Conservation (phyloP, 495 filamentous ascomycete species). For the Filosporella fistucella region DNA sequence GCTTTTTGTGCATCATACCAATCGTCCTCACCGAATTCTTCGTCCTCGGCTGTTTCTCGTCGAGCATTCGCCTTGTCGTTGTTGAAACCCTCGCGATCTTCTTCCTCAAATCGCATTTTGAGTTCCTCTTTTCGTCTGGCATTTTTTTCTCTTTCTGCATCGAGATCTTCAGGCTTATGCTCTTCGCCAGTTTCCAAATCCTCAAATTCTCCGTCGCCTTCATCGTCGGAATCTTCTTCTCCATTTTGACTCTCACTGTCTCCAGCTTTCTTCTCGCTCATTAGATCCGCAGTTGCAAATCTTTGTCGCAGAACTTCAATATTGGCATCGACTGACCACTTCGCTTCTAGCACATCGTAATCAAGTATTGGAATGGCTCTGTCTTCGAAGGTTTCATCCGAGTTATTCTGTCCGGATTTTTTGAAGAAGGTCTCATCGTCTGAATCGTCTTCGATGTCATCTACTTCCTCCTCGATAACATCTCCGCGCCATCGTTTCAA, state of each 20-base stretch:
- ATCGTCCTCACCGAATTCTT: slow-evolving; percentile 91
- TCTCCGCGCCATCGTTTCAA: slow-evolving; percentile 76
- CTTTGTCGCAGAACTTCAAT: slow-evolving; percentile 67
- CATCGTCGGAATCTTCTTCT: slow-evolving; percentile 41
- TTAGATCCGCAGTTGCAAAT: slow-evolving; percentile 67
- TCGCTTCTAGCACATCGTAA: slow-evolving; percentile 73
- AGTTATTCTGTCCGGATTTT: slow-evolving; percentile 60
- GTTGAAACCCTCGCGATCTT: slow-evolving; percentile 87
- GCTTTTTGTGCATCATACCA: slow-evolving; percentile 99
- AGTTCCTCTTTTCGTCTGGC: slow-evolving; percentile 91
- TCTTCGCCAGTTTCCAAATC: slow-evolving; percentile 74
- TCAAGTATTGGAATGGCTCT: slow-evolving; percentile 74
- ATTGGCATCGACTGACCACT: slow-evolving; percentile 77
- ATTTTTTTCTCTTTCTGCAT: slow-evolving; percentile 86
- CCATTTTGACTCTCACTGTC: slow-evolving; percentile 43
- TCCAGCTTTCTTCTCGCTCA: slow-evolving; percentile 43
- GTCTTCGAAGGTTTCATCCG: slow-evolving; percentile 62
- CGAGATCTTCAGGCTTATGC: slow-evolving; percentile 41
- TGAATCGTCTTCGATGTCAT: slow-evolving; percentile 52
- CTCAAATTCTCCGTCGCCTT: slow-evolving; percentile 87
- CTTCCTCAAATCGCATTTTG: slow-evolving; percentile 90
- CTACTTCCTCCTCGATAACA: slow-evolving; percentile 40
- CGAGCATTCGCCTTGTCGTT: slow-evolving; percentile 76
- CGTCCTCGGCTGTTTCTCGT: slow-evolving; percentile 53
- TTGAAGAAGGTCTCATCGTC: slow-evolving; percentile 82